phyloP scores from a whole-genome alignment of 306 rosid species.

The Arachis stenosperma region DNA sequence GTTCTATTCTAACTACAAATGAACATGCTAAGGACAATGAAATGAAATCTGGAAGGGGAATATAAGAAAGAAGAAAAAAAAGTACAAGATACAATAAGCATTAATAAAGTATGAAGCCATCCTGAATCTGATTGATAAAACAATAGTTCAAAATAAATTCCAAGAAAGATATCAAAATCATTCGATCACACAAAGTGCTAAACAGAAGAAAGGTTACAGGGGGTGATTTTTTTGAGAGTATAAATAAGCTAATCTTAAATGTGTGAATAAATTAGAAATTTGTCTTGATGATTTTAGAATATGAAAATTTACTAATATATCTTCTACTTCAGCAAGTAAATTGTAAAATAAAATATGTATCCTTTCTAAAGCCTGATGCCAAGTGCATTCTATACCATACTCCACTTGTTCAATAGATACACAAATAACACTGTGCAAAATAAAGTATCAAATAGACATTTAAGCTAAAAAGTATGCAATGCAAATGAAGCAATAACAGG shows the following conservation, averaged over 20 bases:
- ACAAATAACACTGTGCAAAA: constrained; percentile 13
- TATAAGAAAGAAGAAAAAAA: constrained; percentile 11
- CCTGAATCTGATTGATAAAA: constrained; percentile 27
- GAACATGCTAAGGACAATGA: constrained; percentile 27
- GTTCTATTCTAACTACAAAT: constrained; percentile 8
- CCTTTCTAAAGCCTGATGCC: constrained; percentile 5
- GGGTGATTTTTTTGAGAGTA: no score
- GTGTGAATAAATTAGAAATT: not conserved
- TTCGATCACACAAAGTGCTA: constrained; percentile 7
- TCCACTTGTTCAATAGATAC: constrained; percentile 11
- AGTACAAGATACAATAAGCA: constrained; percentile 23
- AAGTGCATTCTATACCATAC: not conserved
- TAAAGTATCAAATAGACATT: not conserved
- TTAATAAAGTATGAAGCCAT: constrained; percentile 27
- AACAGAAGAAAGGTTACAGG: no score
- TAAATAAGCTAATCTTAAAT: no score
- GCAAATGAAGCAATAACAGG: no score
- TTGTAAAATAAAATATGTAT: no score
- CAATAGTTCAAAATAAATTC: constrained; percentile 33
- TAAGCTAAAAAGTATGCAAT: no score
- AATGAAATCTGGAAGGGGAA: constrained; percentile 17
- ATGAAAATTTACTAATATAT: not conserved
- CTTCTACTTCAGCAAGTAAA: no score
- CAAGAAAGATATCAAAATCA: constrained; percentile 18
- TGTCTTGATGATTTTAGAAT: not conserved